A percentile compares a stretch with the other conserved stretches of the same genome.
These are phyloP conservation scores for Leucocoprinus birnbaumii DNA, from an alignment of 768 basidiomycete genomes.

Conservation along the genomic window DNA sequence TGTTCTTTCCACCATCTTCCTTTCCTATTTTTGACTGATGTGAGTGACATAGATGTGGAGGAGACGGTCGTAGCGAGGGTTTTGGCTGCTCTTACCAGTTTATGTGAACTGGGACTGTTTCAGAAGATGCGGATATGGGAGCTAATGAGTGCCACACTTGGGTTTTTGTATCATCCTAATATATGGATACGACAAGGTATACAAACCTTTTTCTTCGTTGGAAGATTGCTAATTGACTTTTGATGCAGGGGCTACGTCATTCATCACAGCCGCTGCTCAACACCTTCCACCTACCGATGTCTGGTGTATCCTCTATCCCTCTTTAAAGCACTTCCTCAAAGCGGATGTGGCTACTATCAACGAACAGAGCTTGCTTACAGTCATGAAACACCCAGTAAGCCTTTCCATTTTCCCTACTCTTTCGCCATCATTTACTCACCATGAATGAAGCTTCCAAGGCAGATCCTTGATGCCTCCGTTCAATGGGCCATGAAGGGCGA, in stretches of 20 bases:
- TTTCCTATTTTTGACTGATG: background rate
- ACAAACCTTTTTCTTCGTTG: constrained; percentile 5
- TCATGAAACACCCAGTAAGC: constrained; percentile 78
- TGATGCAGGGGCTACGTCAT: constrained; percentile 71
- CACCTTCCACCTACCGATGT: constrained; percentile 85
- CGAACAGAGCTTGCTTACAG: constrained; percentile 69
- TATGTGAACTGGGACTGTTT: constrained; percentile 88
- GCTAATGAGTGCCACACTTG: constrained; percentile 81
- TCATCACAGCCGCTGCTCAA: constrained; percentile 83
- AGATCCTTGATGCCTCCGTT: constrained; percentile 82
- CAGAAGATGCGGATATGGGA: constrained; percentile 98
- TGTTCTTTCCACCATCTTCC: constrained; percentile 15
- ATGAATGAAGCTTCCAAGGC: constrained; percentile 40
- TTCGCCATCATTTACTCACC: background rate
- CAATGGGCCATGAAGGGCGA: constrained; percentile 88
- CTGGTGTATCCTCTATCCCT: constrained; percentile 97
- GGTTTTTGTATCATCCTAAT: constrained; percentile 94
- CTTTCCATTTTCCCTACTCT: background rate
- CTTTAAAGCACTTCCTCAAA: constrained; percentile 79
- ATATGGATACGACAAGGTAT: constrained; percentile 94
- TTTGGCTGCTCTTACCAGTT: constrained; percentile 78
- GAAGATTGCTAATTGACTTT: background rate
- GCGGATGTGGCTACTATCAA: constrained; percentile 78
- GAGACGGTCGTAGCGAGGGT: constrained; percentile 93
- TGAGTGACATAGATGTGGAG: constrained; percentile 69